phyloP scores from a whole-genome alignment of 768 basidiomycete species.

The Trametes cinnabarina region DNA sequence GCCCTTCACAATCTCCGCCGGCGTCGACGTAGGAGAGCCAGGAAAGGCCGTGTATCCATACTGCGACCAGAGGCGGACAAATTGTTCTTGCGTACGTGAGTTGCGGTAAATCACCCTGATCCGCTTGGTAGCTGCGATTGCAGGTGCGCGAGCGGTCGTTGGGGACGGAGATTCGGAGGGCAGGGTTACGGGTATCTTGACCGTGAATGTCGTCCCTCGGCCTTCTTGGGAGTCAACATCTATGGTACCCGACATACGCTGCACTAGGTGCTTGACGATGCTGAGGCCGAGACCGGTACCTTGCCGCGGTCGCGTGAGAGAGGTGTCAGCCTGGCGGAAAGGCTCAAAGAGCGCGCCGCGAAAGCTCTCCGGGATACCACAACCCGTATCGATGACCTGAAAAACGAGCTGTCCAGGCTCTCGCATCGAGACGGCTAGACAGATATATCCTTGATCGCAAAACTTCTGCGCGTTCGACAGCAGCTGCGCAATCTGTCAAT shows the following conservation, averaged over 20 bases:
- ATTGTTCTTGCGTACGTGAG: conserved; percentile 22
- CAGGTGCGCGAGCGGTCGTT: neutral
- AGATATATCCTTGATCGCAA: conserved; percentile 29
- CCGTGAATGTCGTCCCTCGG: conserved; percentile 26
- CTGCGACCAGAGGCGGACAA: conserved; percentile 20
- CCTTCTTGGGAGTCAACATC: conserved; percentile 28
- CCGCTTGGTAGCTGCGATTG: conserved; percentile 9
- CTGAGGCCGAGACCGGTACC: conserved; percentile 31
- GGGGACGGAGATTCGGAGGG: conserved; percentile 11
- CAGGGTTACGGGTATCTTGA: conserved; percentile 25
- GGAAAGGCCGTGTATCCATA: conserved; percentile 15
- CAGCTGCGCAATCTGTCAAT: conserved; percentile 14
- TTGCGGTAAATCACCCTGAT: conserved; percentile 26
- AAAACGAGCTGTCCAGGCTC: conserved; percentile 18
- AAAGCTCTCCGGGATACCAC: conserved; percentile 29
- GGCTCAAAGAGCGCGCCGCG: conserved; percentile 29
- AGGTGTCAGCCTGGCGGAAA: conserved; percentile 30
- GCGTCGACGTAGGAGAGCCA: neutral
- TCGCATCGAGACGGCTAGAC: conserved; percentile 21
- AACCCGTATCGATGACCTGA: conserved; percentile 28
- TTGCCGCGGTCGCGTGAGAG: conserved; percentile 25
- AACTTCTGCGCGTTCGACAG: conserved; percentile 32
- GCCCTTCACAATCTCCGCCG: conserved; percentile 15
- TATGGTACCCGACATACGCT: conserved; percentile 30
- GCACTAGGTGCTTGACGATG: conserved; percentile 32